phyloP scores from a whole-genome alignment of 2,329 filamentous ascomycete genomes.

The Fusarium sp. region DNA sequence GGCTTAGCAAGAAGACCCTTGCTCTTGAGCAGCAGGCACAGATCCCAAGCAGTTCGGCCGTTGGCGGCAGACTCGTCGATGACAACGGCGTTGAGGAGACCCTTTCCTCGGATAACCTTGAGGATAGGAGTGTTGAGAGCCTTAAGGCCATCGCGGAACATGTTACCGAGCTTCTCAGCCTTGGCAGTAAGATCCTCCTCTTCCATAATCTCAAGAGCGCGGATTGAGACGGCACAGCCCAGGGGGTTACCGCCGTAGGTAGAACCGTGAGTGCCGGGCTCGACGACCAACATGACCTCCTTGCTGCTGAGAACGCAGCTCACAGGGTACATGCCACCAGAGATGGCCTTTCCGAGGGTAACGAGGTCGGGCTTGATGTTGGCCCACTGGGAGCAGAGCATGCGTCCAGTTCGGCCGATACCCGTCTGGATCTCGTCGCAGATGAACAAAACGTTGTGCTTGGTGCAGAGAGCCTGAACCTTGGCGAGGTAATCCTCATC shows the following conservation, averaged over 20 bases:
- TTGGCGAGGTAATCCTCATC: constrained; percentile 79
- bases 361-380: constrained; percentile 96
- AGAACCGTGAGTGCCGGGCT: constrained; percentile 95
- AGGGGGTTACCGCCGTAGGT: constrained; percentile 99
- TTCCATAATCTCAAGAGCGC: constrained; percentile 90
- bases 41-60: constrained; percentile 92
- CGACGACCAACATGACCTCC: constrained; percentile 94
- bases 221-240: constrained; percentile 93
- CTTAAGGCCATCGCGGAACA: constrained; percentile 82
- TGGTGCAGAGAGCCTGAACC: constrained; percentile 86
- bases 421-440: constrained; percentile 99
- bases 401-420: constrained; percentile 91
- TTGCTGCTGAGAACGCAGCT: constrained; percentile 88
- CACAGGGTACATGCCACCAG: constrained; percentile 98
- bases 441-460: constrained; percentile 95
- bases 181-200: constrained; percentile 89
- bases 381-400: constrained; percentile 95
- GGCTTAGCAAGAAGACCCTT: constrained; percentile 98
- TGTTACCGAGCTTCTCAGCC: constrained; percentile 80
- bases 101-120: constrained; percentile 86
- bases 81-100: constrained; percentile 92
- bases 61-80: constrained; percentile 90
- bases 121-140: constrained; percentile 84
- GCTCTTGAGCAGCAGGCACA: constrained; percentile 93
- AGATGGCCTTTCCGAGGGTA: constrained; percentile 96